Conservation (phyloP, 345 rosid genomes). For the Corymbia maculata region DNA sequence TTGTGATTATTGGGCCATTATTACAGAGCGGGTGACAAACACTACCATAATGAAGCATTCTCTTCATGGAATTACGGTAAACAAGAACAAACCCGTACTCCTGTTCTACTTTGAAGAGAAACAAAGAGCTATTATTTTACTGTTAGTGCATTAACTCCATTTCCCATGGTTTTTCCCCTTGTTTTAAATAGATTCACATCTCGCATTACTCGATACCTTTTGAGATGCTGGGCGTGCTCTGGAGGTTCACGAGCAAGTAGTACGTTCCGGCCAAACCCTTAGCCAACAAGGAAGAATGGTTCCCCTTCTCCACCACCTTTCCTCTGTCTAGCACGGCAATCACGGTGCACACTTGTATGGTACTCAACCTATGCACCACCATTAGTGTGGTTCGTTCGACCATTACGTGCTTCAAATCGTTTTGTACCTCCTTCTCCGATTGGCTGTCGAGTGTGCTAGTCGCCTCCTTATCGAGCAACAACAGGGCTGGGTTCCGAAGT, state of each 20-base stretch:
- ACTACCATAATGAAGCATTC: not conserved
- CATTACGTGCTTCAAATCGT: constrained; percentile 53
- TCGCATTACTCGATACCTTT: not conserved
- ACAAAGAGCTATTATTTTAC: not conserved
- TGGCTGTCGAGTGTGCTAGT: constrained; percentile 56
- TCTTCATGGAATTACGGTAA: not conserved
- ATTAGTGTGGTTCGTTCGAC: constrained; percentile 57
- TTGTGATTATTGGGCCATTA: too few relatives aligned
- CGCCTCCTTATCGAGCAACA: constrained; percentile 64
- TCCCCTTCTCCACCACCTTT: constrained; percentile 46
- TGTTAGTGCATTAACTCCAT: too few relatives aligned
- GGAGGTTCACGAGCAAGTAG: constrained; percentile 47
- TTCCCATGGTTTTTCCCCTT: not conserved
- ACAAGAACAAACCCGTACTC: not conserved
- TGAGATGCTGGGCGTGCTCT: not conserved
- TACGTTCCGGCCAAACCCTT: constrained; percentile 40
- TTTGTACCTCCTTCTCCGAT: constrained; percentile 58
- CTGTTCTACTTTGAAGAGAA: not conserved
- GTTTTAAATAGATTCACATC: not conserved
- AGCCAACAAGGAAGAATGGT: constrained; percentile 44
- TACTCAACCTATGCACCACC: constrained; percentile 54
- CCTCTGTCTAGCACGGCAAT: constrained; percentile 56
- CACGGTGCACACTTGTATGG: constrained; percentile 36
- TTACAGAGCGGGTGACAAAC: not conserved
- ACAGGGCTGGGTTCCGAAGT: constrained; percentile 34